phyloP scores from a whole-genome alignment of 257 asterid species.

The Solanum sejunctum region DNA sequence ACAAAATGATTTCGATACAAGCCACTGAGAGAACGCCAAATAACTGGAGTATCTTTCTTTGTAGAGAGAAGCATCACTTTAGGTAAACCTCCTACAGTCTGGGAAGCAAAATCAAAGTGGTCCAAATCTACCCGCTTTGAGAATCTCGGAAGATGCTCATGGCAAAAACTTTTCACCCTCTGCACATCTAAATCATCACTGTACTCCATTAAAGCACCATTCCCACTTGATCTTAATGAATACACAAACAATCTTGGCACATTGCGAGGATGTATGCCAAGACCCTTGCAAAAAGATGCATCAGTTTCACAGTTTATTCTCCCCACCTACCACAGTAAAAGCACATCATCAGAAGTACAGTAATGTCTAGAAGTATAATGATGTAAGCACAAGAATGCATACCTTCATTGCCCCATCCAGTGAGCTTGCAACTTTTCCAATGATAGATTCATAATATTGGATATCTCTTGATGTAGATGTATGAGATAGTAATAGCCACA shows the following conservation, averaged over 20 bases:
- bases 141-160: slow-evolving; percentile 66
- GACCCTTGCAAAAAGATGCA: slow-evolving; percentile 64
- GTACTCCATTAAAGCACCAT: slow-evolving; percentile 70
- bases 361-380: neutral
- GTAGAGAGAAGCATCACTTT: slow-evolving; percentile 76
- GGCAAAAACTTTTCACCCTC: slow-evolving; percentile 57
- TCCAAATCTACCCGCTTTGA: slow-evolving; percentile 62
- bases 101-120: slow-evolving; percentile 31
- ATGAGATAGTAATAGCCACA: slow-evolving; percentile 61
- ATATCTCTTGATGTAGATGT: slow-evolving; percentile 36
- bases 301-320: slow-evolving; percentile 65
- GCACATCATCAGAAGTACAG: neutral
- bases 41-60: slow-evolving; percentile 79
- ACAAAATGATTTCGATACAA: slow-evolving; percentile 47
- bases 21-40: slow-evolving; percentile 91
- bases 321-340: slow-evolving; percentile 45
- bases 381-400: neutral
- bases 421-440: slow-evolving; percentile 37
- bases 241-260: slow-evolving; percentile 56
- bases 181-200: slow-evolving; percentile 44
- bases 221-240: slow-evolving; percentile 39
- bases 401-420: slow-evolving; percentile 86
- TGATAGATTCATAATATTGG: slow-evolving; percentile 44
- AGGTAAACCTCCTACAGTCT: slow-evolving; percentile 35
- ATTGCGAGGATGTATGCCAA: slow-evolving; percentile 43